A percentile compares a stretch with the other conserved stretches of the same genome.
Conservation (phyloP, 495 filamentous ascomycete genomes). For the Delitschia confertaspora region DNA sequence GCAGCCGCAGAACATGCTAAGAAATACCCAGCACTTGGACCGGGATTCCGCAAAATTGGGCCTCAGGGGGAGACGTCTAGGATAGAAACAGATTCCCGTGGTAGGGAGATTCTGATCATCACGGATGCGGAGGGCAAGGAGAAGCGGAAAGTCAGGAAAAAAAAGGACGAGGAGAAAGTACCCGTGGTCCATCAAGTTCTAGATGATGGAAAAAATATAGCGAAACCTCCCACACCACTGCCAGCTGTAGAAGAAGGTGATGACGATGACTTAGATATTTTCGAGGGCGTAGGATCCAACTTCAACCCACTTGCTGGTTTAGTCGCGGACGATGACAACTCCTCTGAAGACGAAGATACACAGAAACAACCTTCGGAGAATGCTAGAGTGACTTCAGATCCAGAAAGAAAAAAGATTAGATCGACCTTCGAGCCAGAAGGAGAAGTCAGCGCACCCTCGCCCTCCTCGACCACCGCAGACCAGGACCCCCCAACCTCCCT, state of each 20-base stretch:
- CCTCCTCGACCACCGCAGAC: not conserved
- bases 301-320: slow-evolving; percentile 80
- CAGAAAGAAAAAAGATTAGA: slow-evolving; percentile 1
- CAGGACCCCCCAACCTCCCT: not conserved
- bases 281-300: slow-evolving; percentile 74
- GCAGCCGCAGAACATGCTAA: slow-evolving; percentile 44
- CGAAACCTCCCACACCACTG: slow-evolving; percentile 28
- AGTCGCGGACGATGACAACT: slow-evolving; percentile 45
- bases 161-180: slow-evolving; percentile 30
- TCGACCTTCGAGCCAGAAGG: not conserved
- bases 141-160: slow-evolving; percentile 69
- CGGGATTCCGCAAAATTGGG: slow-evolving; percentile 76
- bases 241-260: slow-evolving; percentile 47
- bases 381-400: slow-evolving; percentile 10
- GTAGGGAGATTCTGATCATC: slow-evolving; percentile 76
- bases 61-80: slow-evolving; percentile 54
- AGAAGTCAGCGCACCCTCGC: not conserved
- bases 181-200: slow-evolving; percentile 27
- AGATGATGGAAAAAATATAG: slow-evolving; percentile 10
- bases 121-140: slow-evolving; percentile 80
- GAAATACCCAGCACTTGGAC: slow-evolving; percentile 52
- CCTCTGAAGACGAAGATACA: slow-evolving; percentile 36
- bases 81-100: slow-evolving; percentile 65
- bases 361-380: slow-evolving; percentile 20
- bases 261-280: slow-evolving; percentile 65